phyloP scores from a whole-genome alignment of 129 eudicot genomes.

The Deinandra increscens region DNA sequence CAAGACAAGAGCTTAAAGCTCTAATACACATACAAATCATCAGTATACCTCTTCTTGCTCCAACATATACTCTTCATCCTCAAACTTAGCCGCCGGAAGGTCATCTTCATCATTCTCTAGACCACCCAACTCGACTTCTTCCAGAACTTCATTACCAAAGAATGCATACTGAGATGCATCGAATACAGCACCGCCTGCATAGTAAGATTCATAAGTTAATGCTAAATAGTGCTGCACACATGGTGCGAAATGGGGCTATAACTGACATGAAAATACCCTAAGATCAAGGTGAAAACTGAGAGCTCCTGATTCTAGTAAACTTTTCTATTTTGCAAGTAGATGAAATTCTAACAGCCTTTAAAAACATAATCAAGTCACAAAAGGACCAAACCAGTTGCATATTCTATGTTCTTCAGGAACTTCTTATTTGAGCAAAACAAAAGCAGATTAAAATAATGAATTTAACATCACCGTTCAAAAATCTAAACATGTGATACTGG shows the following conservation, averaged over 20 bases:
- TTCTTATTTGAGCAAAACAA: too few relatives aligned
- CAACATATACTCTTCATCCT: conserved; percentile 44
- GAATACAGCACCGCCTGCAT: conserved; percentile 53
- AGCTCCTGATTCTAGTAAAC: neutral
- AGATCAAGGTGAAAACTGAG: conserved; percentile 2
- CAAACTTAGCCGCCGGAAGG: conserved; percentile 44
- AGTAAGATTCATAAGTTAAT: neutral
- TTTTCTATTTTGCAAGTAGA: neutral
- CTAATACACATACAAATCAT: neutral
- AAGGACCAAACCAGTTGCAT: neutral
- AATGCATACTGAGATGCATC: conserved; percentile 96
- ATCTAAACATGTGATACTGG: too few relatives aligned
- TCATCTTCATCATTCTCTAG: conserved; percentile 69
- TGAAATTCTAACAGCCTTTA: neutral
- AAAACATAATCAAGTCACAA: conserved; percentile 1
- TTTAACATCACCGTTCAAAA: too few relatives aligned
- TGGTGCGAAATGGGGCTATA: neutral
- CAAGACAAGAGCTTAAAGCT: neutral
- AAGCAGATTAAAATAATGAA: too few relatives aligned
- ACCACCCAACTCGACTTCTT: conserved; percentile 93
- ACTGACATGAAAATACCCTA: neutral
- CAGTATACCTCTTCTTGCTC: conserved; percentile 66
- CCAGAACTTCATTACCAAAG: conserved; percentile 67
- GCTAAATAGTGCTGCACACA: neutral
- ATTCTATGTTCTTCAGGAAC: neutral